Percentiles rank a stretch among this genome's conserved stretches.
phyloP scores from a whole-genome alignment of 306 rosid species.

The Notholithocarpus densiflorus region DNA sequence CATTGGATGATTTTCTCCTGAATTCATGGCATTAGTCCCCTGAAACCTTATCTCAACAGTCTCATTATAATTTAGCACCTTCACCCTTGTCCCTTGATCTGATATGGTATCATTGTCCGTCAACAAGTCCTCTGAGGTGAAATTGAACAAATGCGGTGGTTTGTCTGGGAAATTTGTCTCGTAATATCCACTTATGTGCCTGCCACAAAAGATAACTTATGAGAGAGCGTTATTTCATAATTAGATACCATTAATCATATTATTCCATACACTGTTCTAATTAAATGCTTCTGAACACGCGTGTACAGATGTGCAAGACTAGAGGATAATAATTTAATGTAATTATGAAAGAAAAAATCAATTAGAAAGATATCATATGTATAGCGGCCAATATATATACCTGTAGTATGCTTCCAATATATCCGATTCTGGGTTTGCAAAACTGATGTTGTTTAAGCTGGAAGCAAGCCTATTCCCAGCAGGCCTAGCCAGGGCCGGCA shows the following conservation, averaged over 20 bases:
- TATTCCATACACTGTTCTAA: background rate
- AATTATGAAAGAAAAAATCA: too few relatives aligned
- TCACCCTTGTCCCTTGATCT: conserved; percentile 40
- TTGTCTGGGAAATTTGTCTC: conserved; percentile 24
- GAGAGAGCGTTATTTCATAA: background rate
- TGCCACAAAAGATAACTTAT: background rate
- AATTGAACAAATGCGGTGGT: conserved; percentile 37
- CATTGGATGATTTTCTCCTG: conserved; percentile 30
- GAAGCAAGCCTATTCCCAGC: conserved; percentile 39
- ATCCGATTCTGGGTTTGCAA: conserved; percentile 24
- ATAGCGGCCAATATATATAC: background rate
- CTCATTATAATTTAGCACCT: conserved; percentile 31
- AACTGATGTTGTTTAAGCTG: conserved; percentile 47
- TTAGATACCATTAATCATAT: background rate
- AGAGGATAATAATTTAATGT: too few relatives aligned
- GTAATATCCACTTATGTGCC: background rate
- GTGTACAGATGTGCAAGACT: too few relatives aligned
- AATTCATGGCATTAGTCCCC: conserved; percentile 34
- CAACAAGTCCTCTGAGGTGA: conserved; percentile 15
- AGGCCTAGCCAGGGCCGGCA: too few relatives aligned
- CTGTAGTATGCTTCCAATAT: conserved; percentile 51
- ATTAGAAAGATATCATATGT: too few relatives aligned
- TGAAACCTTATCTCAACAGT: conserved; percentile 42
- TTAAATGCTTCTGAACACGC: background rate
- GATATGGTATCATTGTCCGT: conserved; percentile 20